Conservation (phyloP, 768 basidiomycete species). For the Rubroboletus satanas region DNA sequence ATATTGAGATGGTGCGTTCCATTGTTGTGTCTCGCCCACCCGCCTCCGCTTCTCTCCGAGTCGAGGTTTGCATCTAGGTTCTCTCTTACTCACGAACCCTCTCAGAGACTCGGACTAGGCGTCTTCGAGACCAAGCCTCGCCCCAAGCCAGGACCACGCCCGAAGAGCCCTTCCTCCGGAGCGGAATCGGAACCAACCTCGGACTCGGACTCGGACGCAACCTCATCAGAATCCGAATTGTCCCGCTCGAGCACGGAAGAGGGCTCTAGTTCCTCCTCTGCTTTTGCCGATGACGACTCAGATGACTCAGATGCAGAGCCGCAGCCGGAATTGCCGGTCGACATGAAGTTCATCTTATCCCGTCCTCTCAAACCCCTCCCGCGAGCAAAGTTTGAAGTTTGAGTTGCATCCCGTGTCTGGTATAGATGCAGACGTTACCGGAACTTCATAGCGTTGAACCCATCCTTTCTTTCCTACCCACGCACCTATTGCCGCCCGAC, state of each 20-base stretch:
- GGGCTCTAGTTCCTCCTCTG: constrained; percentile 8
- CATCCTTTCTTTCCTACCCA: neutral
- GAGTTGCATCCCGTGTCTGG: neutral
- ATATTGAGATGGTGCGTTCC: constrained; percentile 62
- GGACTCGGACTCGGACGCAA: neutral
- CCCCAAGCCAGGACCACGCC: constrained; percentile 15
- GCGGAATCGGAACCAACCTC: neutral
- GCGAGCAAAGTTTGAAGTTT: constrained; percentile 33
- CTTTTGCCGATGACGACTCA: neutral
- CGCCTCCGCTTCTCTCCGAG: neutral
- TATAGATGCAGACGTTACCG: neutral
- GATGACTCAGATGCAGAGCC: constrained; percentile 15
- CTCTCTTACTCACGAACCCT: neutral
- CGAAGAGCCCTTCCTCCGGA: constrained; percentile 15
- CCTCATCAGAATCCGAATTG: constrained; percentile 12
- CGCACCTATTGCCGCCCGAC: neutral
- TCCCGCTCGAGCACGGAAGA: constrained; percentile 10
- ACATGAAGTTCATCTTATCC: constrained; percentile 40
- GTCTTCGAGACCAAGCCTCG: constrained; percentile 44
- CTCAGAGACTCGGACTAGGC: constrained; percentile 62
- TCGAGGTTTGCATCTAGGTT: neutral
- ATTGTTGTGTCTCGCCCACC: neutral
- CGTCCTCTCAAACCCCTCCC: constrained; percentile 49
- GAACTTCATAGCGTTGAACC: neutral
- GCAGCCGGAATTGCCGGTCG: constrained; percentile 16